Percentiles rank a stretch among this genome's conserved stretches.
phyloP scores from a whole-genome alignment of 345 rosid genomes.

The Corchorus olitorius region DNA sequence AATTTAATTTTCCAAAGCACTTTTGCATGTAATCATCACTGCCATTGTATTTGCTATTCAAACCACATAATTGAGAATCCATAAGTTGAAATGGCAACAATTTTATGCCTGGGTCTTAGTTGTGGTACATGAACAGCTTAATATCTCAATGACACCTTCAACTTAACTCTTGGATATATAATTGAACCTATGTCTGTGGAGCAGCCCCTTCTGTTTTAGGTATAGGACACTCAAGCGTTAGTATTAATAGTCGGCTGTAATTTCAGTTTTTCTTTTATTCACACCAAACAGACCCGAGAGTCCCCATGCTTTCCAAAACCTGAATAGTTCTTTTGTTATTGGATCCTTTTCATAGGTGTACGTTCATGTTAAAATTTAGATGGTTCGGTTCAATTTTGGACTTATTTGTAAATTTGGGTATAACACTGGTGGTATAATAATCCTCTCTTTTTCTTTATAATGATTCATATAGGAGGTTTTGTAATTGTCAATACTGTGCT shows the following conservation, averaged over 20 bases:
- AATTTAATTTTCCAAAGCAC: not conserved
- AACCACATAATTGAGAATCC: conserved; percentile 7
- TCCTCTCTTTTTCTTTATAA: not conserved
- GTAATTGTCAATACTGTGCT: not conserved
- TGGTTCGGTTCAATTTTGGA: not conserved
- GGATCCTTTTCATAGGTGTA: not conserved
- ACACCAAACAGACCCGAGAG: not conserved
- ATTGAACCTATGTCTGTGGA: not conserved
- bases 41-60: not conserved
- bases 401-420: not conserved
- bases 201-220: not conserved
- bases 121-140: not conserved
- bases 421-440: not conserved
- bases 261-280: not conserved
- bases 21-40: not conserved
- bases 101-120: not conserved
- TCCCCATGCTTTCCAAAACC: not conserved
- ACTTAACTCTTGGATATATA: not conserved
- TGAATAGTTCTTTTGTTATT: not conserved
- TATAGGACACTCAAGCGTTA: not conserved
- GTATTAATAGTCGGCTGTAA: not conserved
- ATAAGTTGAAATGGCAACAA: not conserved
- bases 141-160: not conserved
- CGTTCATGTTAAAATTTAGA: not conserved
- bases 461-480: not conserved